Conservation (phyloP, 345 rosid species). For the Populus deltoides region DNA sequence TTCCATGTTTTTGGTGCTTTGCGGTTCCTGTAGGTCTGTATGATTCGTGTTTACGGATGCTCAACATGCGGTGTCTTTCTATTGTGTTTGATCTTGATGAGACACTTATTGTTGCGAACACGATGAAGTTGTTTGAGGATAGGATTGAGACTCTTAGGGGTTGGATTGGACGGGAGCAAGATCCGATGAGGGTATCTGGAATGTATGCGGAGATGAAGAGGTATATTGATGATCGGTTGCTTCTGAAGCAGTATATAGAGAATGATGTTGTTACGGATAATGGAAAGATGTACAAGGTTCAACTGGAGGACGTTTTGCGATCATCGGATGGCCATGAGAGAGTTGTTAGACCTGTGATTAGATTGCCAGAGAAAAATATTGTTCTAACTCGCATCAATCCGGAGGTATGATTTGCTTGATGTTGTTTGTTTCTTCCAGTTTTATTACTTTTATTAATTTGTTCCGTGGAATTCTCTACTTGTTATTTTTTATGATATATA, state of each 20-base stretch:
- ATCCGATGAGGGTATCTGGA: constrained; percentile 56
- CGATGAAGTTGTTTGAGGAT: constrained; percentile 95
- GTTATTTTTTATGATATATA: neutral
- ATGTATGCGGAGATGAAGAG: constrained; percentile 79
- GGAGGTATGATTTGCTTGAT: constrained; percentile 48
- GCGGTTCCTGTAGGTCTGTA: constrained; percentile 68
- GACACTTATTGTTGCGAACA: constrained; percentile 91
- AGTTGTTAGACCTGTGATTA: constrained; percentile 74
- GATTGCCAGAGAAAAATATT: constrained; percentile 71
- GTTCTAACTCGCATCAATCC: constrained; percentile 97
- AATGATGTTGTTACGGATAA: constrained; percentile 64
- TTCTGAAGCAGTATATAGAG: constrained; percentile 83
- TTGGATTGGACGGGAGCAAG: constrained; percentile 82
- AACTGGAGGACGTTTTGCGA: constrained; percentile 70
- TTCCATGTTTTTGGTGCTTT: constrained; percentile 98
- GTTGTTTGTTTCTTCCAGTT: constrained; percentile 7
- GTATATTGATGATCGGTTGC: constrained; percentile 64
- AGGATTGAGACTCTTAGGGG: constrained; percentile 66
- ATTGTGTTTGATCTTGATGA: constrained; percentile 97
- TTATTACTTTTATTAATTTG: neutral
- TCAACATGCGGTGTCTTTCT: constrained; percentile 77
- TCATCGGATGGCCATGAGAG: constrained; percentile 62
- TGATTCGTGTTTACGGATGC: constrained; percentile 71
- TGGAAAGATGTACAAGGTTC: constrained; percentile 69
- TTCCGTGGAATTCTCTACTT: neutral